Conservation (phyloP, 768 basidiomycete genomes). For the Lepiota venenata region DNA sequence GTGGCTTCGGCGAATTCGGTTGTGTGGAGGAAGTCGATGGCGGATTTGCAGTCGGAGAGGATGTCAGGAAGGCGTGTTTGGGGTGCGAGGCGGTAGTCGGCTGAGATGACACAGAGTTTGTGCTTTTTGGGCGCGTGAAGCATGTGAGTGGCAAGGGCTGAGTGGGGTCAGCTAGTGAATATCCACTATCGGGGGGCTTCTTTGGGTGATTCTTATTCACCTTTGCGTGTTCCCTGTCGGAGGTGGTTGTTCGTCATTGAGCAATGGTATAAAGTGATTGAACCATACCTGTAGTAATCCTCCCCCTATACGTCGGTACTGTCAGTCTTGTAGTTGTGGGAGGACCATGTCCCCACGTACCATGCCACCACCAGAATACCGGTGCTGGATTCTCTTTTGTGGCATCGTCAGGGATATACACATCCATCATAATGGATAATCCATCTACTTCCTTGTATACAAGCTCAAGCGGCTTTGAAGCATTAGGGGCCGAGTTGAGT, state of each 20-base stretch:
- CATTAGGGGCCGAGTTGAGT: no score
- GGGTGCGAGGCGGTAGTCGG: slow-evolving; percentile 35
- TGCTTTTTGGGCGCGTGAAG: slow-evolving; percentile 27
- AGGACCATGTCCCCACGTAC: slow-evolving; percentile 14
- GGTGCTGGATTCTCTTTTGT: slow-evolving; percentile 26
- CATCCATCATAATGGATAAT: slow-evolving; percentile 29
- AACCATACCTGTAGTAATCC: slow-evolving; percentile 26
- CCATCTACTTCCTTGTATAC: slow-evolving; percentile 28
- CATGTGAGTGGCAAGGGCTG: slow-evolving; percentile 33
- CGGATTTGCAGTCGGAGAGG: slow-evolving; percentile 29
- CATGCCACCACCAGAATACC: slow-evolving; percentile 35
- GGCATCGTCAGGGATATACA: slow-evolving; percentile 28
- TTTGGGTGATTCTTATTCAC: neutral
- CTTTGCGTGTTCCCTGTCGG: slow-evolving; percentile 8
- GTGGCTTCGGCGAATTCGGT: slow-evolving; percentile 25
- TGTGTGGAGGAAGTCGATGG: slow-evolving; percentile 29
- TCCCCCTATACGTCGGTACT: slow-evolving; percentile 20
- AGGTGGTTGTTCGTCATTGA: neutral
- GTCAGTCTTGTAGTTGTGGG: neutral
- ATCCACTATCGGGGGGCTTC: neutral
- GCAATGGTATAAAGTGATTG: neutral
- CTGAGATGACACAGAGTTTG: slow-evolving; percentile 28
- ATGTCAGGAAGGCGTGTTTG: slow-evolving; percentile 33
- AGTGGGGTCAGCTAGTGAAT: neutral
- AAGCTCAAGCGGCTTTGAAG: slow-evolving; percentile 21